Conservation (phyloP, 306 rosid species). For the Comarum palustre region DNA sequence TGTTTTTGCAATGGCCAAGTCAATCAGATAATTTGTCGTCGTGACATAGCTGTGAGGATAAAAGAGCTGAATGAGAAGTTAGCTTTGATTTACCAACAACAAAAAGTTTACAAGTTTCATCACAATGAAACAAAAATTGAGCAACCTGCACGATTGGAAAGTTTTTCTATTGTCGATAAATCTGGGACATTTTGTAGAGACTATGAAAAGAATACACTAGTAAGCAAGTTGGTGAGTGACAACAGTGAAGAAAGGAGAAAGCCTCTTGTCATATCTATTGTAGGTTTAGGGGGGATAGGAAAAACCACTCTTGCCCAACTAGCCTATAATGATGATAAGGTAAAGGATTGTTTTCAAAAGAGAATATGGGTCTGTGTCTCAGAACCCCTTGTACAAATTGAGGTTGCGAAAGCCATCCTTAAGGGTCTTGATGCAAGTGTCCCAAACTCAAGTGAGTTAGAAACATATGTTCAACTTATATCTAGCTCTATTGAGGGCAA, state of each 20-base stretch:
- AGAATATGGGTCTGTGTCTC: background rate
- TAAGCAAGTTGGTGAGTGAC: background rate
- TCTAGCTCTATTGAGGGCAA: background rate
- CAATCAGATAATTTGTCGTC: background rate
- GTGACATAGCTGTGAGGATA: background rate
- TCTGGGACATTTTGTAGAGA: background rate
- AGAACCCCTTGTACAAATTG: background rate
- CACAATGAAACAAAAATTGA: background rate
- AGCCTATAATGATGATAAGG: background rate
- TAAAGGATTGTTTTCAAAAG: background rate
- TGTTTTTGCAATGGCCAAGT: background rate
- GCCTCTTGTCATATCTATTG: background rate
- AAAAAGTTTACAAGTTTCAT: background rate
- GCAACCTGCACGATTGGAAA: background rate
- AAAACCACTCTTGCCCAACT: background rate
- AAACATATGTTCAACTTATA: background rate
- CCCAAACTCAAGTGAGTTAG: background rate
- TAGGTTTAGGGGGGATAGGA: slow-evolving; percentile 6
- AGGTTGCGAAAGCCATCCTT: background rate
- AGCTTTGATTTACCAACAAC: background rate
- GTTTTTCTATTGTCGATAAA: background rate
- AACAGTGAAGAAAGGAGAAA: background rate
- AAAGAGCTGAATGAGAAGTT: background rate
- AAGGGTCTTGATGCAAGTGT: background rate
- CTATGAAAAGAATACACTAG: background rate